Base-by-base conservation (phyloP, 345 rosid genomes). In the Brassica cretica region DNA sequence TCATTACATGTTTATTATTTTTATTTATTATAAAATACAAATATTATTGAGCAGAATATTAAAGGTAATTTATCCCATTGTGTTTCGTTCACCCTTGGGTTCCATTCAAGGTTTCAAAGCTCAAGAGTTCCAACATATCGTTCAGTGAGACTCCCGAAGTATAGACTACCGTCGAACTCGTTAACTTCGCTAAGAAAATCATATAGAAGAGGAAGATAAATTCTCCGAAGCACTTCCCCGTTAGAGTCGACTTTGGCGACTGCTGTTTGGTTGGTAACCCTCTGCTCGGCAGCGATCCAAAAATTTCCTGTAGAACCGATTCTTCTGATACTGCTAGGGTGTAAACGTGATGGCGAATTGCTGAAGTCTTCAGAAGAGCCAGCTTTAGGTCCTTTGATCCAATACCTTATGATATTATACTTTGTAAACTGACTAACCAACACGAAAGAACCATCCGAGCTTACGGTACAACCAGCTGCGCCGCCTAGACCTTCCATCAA, bases 341-440 rank as follows among this genome's bases (percentile, higher is more conserved):
- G 73, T 72, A 72, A 5, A 59, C 19, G 1, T 49, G 56, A 49
- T 1, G 56, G 56, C 1, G 68, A 66, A 67, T 59, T 72, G 11
- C 77, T 78, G 56, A 78, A 78, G 33, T 72, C 77, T 67, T 72
- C 81, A 49, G 68, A 66, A 30, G 77, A 3, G 8, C 81, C 81
- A 65, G 81, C 81, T 78, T 72, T 78, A 0, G 77, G 73, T 72
- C 81, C 81, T 2, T 78, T 78, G 41, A 78, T 78, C 81, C 77
- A 79, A 68, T 79, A 68, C 66, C 74, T 79, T 18, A 33, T 53
- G 75, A 79, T 79, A 30, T 16, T 53, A 53, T 16, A 0, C 59
- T 53, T 16, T 53, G 59, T 53, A 16, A 53, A 53, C 59, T 15
- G 74, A 49, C 82, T 73, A 25, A 79, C 78, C 46, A 79, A 5